Evolutionary conservation across 768 basidiomycete genomes (phyloP), one percentile per base, ranked within the genome.

Genomic region (Boletus insuetus): DNA sequence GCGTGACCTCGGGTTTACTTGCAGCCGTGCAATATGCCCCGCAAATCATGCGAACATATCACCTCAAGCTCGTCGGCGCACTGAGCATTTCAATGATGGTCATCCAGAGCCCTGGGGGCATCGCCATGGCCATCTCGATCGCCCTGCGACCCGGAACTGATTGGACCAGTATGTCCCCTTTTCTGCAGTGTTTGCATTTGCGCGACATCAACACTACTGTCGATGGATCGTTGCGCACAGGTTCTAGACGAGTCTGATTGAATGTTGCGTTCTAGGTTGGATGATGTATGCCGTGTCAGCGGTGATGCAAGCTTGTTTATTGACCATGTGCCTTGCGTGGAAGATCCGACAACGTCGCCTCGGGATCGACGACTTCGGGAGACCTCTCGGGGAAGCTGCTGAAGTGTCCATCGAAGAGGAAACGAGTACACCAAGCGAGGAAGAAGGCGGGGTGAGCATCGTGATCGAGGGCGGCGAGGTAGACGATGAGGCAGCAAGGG

Each of bases 71-170:
- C 13, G 94, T 98, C 10, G 96, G 96, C 3, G 93, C 94, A 0
- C 76, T 98, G 16, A 94, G 92, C 65, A 90, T 99, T 53, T 88
- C 89, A 1, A 98, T 93, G 85, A 98, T 99, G 96, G 74, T 83
- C 46, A 91, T 99, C 16, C 96, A 98, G 72, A 92, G 84, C 13
- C 94, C 94, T 4, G 95, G 94, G 4, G 87, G 90, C 1, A 75
- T 91, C 4, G 67, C 91, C n/a, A 95, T 98, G 87, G 88, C 91
- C 7, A 58, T 86, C 5, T 90, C 86, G 58, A 90, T 94, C 53
- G 89, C 87, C 8, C 72, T 91, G 24, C 75, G 89, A 53, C 87
- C 88, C 2, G 87, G 87, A 0, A 91, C 89, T 0, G 85, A 92
- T 64, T 93, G 89, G 89, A 91, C 89, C 5, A 91, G 88, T 90